Evolutionary conservation across 2,329 filamentous ascomycete species (phyloP).

Genomic region (Penicillium sp.): DNA sequence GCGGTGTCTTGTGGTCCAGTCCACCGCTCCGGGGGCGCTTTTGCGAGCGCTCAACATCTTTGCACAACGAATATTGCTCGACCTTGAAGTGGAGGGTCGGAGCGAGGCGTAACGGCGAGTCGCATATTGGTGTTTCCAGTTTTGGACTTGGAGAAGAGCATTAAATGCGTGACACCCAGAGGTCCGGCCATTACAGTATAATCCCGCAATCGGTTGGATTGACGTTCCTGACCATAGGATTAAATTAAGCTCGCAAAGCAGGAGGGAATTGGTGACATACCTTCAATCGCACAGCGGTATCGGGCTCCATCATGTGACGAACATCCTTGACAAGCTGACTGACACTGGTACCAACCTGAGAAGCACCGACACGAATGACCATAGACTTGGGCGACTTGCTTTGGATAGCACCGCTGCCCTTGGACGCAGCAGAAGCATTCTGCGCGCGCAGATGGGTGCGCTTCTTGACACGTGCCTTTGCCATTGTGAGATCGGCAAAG

Average conservation of each 20-base stretch:
- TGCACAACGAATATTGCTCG: constrained; percentile 88
- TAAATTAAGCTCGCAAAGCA: constrained; percentile 1
- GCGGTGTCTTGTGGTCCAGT: constrained; percentile 79
- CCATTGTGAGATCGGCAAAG: constrained; percentile 53
- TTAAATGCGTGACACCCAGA: constrained; percentile 82
- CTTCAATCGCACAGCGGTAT: constrained; percentile 81
- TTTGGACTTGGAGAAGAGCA: constrained; percentile 86
- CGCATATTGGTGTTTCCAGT: constrained; percentile 90
- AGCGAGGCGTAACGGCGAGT: constrained; percentile 73
- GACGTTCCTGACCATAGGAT: constrained; percentile 57
- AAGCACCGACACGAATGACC: constrained; percentile 94
- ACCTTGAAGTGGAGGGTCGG: constrained; percentile 93
- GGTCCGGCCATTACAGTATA: constrained; percentile 95
- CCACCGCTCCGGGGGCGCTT: constrained; percentile 75
- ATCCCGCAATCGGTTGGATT: constrained; percentile 81
- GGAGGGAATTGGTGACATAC: constrained; percentile 29
- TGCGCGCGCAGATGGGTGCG: constrained; percentile 72
- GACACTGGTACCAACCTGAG: constrained; percentile 85
- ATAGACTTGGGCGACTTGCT: constrained; percentile 82
- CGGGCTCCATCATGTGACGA: constrained; percentile 89
- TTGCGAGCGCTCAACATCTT: constrained; percentile 79
- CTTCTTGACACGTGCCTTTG: constrained; percentile 76
- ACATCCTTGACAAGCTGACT: constrained; percentile 90
- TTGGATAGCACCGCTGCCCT: constrained; percentile 57
- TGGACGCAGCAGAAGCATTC: constrained; percentile 47